A percentile compares a stretch with the other conserved stretches of the same genome.
Evolutionary conservation across 1,284 basidiomycete species (phyloP).

Genomic region (Trametes hirsuta): DNA sequence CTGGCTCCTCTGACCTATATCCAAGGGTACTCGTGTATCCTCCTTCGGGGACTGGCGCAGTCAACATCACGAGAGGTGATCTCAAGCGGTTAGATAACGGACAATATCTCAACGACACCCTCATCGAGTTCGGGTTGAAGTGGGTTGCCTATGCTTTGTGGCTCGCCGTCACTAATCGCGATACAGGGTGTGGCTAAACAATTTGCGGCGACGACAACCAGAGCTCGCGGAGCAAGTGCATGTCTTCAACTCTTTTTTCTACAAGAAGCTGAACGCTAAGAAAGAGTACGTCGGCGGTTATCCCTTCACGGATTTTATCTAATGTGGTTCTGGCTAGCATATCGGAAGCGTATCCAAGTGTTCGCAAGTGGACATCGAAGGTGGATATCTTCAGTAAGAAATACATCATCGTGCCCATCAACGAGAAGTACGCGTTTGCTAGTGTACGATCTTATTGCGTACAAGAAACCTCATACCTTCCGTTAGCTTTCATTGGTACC

Average conservation of each 20-base stretch:
- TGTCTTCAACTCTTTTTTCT: constrained; percentile 98
- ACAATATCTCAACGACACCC: constrained; percentile 93
- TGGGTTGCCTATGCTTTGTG: constrained; percentile 40
- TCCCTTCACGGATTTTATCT: constrained; percentile 1
- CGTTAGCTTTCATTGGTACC: constrained; percentile 92
- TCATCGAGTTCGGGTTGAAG: constrained; percentile 96
- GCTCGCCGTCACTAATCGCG: background rate
- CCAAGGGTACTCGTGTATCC: constrained; percentile 79
- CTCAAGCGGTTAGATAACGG: constrained; percentile 70
- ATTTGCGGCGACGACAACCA: constrained; percentile 57
- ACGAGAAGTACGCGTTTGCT: constrained; percentile 77
- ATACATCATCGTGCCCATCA: constrained; percentile 94
- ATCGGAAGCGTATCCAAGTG: constrained; percentile 78
- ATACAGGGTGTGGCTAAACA: constrained; percentile 69
- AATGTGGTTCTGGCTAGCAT: constrained; percentile 39
- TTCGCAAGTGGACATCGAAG: constrained; percentile 93
- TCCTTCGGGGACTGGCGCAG: constrained; percentile 64
- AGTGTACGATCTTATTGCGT: background rate
- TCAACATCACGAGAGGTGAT: constrained; percentile 83
- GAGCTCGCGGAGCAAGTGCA: constrained; percentile 76
- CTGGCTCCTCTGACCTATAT: background rate
- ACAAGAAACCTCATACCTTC: background rate
- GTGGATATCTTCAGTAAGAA: constrained; percentile 90
- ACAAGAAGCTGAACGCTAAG: constrained; percentile 85
- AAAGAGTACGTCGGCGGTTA: constrained; percentile 41